Conservation (phyloP, 768 basidiomycete genomes). For the Serendipita indica region DNA sequence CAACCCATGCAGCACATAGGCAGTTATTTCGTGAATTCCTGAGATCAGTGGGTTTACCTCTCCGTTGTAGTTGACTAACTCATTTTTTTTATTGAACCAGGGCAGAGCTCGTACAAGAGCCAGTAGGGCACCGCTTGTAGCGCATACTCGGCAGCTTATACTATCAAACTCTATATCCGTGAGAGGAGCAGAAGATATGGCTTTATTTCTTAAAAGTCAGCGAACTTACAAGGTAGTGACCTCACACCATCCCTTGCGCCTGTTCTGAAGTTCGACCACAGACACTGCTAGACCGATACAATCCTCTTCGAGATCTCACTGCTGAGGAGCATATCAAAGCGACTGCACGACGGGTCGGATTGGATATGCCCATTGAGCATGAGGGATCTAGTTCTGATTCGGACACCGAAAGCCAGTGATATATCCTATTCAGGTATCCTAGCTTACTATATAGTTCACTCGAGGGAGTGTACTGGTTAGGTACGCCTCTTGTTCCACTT, state of each 20-base stretch:
- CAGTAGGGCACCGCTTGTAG: neutral
- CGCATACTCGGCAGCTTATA: neutral
- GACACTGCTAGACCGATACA: conserved; percentile 75
- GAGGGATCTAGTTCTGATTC: conserved; percentile 15
- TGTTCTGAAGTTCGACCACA: conserved; percentile 21
- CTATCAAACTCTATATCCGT: neutral
- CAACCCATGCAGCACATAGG: neutral
- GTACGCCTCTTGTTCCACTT: too few species aligned
- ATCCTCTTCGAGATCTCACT: conserved; percentile 67
- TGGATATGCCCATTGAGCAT: conserved; percentile 56
- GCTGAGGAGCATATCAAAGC: conserved; percentile 67
- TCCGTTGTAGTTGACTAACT: neutral
- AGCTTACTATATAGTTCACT: too few species aligned
- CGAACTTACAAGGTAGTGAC: conserved; percentile 6
- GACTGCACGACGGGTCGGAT: conserved; percentile 61
- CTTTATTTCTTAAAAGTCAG: conserved; percentile 11
- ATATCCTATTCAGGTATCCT: too few species aligned
- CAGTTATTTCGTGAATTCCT: neutral
- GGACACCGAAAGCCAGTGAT: too few species aligned
- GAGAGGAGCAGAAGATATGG: neutral
- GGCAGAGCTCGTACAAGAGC: neutral
- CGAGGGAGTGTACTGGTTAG: too few species aligned
- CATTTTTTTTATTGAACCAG: neutral
- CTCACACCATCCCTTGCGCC: neutral
- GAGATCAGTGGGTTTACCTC: neutral